Conservation (phyloP, 768 basidiomycete species). For the Collybia sordida region DNA sequence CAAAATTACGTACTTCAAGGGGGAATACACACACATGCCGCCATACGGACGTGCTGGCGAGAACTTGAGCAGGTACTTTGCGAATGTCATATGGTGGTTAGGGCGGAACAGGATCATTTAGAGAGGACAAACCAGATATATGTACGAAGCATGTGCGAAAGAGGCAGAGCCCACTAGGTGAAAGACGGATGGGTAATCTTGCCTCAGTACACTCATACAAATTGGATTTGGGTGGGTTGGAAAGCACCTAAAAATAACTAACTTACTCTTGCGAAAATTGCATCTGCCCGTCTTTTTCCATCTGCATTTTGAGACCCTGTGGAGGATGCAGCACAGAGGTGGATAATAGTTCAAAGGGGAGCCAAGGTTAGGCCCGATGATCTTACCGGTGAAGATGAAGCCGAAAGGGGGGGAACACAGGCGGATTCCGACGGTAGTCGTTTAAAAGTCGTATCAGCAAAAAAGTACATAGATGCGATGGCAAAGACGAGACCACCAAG, state of each 20-base stretch:
- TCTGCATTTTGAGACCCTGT: too few relatives aligned
- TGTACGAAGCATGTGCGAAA: slow-evolving; percentile 44
- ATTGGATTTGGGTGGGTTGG: too few relatives aligned
- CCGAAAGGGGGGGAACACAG: slow-evolving; percentile 68
- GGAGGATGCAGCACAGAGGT: slow-evolving; percentile 56
- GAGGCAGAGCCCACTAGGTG: slow-evolving; percentile 59
- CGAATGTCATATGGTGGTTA: slow-evolving; percentile 41
- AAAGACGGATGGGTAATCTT: slow-evolving; percentile 76
- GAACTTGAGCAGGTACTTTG: slow-evolving; percentile 31
- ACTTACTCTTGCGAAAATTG: too few relatives aligned
- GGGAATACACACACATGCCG: slow-evolving; percentile 62
- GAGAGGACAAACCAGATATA: slow-evolving; percentile 66
- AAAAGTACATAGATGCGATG: slow-evolving; percentile 57
- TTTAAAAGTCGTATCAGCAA: slow-evolving; percentile 70
- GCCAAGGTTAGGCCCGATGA: slow-evolving; percentile 74
- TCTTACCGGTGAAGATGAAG: slow-evolving; percentile 70
- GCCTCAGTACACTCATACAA: too few relatives aligned
- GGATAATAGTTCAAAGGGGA: too few relatives aligned
- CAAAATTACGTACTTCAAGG: slow-evolving; percentile 64
- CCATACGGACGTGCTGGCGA: slow-evolving; percentile 31
- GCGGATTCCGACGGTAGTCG: slow-evolving; percentile 53
- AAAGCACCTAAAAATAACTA: too few relatives aligned
- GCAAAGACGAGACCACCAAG: slow-evolving; percentile 61
- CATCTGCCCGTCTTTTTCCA: too few relatives aligned
- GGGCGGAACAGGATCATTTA: slow-evolving; percentile 69